These are phyloP conservation scores for Hysterangium stoloniferum DNA, from an alignment of 768 basidiomycete genomes.

Conservation along the genomic window DNA sequence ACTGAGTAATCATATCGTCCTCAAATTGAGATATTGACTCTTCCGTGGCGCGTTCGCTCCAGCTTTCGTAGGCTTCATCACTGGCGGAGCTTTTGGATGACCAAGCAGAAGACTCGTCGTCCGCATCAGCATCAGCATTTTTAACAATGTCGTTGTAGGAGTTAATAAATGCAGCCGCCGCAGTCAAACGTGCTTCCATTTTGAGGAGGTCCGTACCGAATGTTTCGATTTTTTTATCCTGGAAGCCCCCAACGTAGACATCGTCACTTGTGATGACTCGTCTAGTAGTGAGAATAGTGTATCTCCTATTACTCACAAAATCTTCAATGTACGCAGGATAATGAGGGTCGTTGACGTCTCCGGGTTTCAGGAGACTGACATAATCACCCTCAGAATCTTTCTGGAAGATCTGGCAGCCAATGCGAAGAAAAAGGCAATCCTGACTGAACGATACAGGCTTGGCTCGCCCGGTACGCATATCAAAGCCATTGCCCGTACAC, in stretches of 20 bases:
- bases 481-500: neutral
- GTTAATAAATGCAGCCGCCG: too few species aligned
- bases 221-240: neutral
- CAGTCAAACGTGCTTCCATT: too few species aligned
- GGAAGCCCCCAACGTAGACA: neutral
- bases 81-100: neutral
- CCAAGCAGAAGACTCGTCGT: neutral
- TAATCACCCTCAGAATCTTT: neutral
- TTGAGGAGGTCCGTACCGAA: neutral
- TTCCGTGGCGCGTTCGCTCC: constrained; percentile 18
- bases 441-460: constrained; percentile 5
- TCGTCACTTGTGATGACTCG: neutral
- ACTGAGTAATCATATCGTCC: constrained; percentile 15
- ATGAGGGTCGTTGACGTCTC: neutral
- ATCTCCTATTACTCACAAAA: neutral
- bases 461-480: neutral
- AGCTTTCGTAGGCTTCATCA: constrained; percentile 16
- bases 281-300: neutral
- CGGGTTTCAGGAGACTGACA: neutral
- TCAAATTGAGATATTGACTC: constrained; percentile 5
- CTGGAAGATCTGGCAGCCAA: constrained; percentile 4
- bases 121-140: neutral
- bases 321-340: constrained; percentile 7
- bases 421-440: constrained; percentile 4
- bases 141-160: neutral